These are phyloP conservation scores for Protea cynaroides DNA, from an alignment of 164 flowering plant genomes.

Conservation along the genomic window DNA sequence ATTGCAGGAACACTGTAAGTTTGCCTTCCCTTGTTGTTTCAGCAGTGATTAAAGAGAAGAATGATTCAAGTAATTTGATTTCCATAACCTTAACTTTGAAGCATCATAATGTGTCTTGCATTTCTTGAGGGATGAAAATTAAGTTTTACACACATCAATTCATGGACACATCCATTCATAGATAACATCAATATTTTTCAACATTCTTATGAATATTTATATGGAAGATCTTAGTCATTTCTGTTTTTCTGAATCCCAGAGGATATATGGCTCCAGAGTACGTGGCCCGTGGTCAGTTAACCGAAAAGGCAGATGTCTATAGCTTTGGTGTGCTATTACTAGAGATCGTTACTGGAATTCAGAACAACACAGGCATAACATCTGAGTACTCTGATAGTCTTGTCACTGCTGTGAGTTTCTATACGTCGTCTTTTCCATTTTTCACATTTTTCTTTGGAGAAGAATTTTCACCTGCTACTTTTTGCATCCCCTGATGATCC, in stretches of 20 bases:
- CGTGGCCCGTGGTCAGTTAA: slow-evolving; percentile 53
- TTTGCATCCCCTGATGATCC: too few relatives aligned
- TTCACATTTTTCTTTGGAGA: too few relatives aligned
- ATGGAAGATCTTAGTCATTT: background rate
- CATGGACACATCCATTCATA: too few relatives aligned
- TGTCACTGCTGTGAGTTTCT: slow-evolving; percentile 42
- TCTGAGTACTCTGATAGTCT: slow-evolving; percentile 65
- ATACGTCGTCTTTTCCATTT: background rate
- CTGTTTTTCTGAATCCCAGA: slow-evolving; percentile 19
- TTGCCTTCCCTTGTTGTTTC: too few relatives aligned
- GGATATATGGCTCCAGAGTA: slow-evolving; percentile 80
- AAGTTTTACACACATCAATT: too few relatives aligned
- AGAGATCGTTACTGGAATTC: slow-evolving; percentile 52
- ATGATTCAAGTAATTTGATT: too few relatives aligned
- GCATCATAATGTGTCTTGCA: too few relatives aligned
- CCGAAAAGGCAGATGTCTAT: slow-evolving; percentile 69
- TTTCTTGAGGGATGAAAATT: too few relatives aligned
- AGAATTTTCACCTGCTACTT: background rate
- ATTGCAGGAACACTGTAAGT: slow-evolving; percentile 92
- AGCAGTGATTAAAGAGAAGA: too few relatives aligned
- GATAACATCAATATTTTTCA: too few relatives aligned
- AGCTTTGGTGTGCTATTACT: slow-evolving; percentile 67
- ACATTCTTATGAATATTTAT: background rate
- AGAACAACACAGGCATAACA: slow-evolving; percentile 45
- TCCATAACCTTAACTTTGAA: too few relatives aligned